Percentiles rank a stretch among this genome's conserved stretches.
phyloP scores from a whole-genome alignment of 129 eudicot genomes.

The Saposhnikovia divaricata region DNA sequence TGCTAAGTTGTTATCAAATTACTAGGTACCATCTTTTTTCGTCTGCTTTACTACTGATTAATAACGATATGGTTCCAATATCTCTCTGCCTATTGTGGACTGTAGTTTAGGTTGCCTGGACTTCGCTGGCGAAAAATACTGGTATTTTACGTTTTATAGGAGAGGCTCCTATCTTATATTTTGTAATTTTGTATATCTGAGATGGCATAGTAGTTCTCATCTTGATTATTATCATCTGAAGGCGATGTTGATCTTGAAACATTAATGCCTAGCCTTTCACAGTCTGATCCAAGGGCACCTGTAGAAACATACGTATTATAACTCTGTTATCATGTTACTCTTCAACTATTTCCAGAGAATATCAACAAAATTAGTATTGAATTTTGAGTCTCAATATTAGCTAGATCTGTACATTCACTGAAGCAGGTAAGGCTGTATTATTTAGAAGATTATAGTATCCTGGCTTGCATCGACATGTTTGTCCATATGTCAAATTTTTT shows the following conservation, averaged over 20 bases:
- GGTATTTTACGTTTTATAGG: no score
- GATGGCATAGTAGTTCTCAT: slow-evolving; percentile 24
- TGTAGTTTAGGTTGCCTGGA: background rate
- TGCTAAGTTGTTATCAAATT: background rate
- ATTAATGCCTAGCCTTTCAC: slow-evolving; percentile 51
- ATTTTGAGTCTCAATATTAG: background rate
- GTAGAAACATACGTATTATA: background rate
- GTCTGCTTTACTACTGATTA: background rate
- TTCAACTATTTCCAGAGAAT: background rate
- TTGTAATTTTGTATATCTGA: background rate
- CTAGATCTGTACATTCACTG: slow-evolving; percentile 51
- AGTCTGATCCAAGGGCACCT: slow-evolving; percentile 73
- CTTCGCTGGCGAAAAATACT: no score
- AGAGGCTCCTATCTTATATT: background rate
- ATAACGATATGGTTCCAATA: background rate
- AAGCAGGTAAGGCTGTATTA: slow-evolving; percentile 66
- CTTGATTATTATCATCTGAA: slow-evolving; percentile 26
- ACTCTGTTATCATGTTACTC: background rate
- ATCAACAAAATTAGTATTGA: background rate
- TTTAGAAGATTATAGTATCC: slow-evolving; percentile 63
- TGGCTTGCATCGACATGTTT: slow-evolving; percentile 61
- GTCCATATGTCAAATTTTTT: slow-evolving; percentile 35
- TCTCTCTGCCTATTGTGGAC: background rate
- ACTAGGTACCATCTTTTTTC: background rate
- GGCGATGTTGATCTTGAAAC: slow-evolving; percentile 26